Conservation (phyloP, 495 filamentous ascomycete species). For the Aspergillus biplanus region DNA sequence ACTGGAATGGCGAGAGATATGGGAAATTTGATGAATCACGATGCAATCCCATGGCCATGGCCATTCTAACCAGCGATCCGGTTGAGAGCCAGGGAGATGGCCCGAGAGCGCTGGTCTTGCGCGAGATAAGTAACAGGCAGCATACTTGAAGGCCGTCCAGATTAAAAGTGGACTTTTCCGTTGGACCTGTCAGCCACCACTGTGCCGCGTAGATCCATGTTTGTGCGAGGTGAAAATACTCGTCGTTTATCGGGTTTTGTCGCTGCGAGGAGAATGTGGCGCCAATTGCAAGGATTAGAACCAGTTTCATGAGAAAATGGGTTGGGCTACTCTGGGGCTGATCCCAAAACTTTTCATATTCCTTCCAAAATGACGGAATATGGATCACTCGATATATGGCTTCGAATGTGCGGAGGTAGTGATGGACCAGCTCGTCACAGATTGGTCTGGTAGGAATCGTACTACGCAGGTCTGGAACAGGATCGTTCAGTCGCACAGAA, state of each 20-base stretch:
- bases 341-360: conserved; percentile 46
- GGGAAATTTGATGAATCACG: conserved; percentile 56
- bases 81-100: conserved; percentile 52
- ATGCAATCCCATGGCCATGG: conserved; percentile 58
- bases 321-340: conserved; percentile 31
- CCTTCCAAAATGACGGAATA: conserved; percentile 47
- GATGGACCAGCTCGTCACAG: conserved; percentile 45
- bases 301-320: conserved; percentile 29
- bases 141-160: conserved; percentile 52
- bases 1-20: conserved; percentile 44
- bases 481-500: conserved; percentile 24
- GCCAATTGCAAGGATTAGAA: conserved; percentile 31
- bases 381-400: conserved; percentile 52
- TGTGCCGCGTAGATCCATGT: conserved; percentile 57
- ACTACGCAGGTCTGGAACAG: conserved; percentile 22
- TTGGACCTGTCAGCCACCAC: conserved; percentile 54
- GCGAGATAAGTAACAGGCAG: conserved; percentile 53
- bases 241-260: not conserved
- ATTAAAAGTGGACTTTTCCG: conserved; percentile 47
- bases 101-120: conserved; percentile 50
- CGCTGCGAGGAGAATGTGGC: conserved; percentile 31
- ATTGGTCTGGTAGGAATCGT: conserved; percentile 24
- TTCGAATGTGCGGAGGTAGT: conserved; percentile 54
- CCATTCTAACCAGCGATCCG: conserved; percentile 50
- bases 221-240: conserved; percentile 13